Conservation (phyloP, 139 green algal species). For the Chlamydomonas eustigma region DNA sequence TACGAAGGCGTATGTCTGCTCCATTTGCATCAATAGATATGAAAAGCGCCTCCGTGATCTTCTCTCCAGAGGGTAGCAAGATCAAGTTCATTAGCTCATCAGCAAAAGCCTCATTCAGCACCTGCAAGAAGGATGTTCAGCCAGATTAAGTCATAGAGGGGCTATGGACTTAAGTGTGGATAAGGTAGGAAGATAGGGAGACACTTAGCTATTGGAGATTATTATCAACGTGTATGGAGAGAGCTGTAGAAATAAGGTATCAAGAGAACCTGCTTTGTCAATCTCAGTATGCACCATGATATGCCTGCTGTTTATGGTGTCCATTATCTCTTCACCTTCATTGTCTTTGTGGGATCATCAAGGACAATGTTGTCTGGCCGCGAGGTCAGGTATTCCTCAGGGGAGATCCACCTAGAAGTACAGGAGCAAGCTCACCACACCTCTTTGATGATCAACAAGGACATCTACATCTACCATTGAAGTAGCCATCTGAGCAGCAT, state of each 20-base stretch:
- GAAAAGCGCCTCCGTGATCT: slow-evolving; percentile 67
- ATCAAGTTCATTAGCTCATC: slow-evolving; percentile 54
- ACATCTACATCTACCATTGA: no score
- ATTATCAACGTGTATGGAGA: no score
- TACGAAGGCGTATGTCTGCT: slow-evolving; percentile 81
- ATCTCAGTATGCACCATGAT: no score
- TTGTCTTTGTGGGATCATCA: slow-evolving; percentile 42
- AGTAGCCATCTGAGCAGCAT: no score
- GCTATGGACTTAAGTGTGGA: neutral
- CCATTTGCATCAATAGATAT: slow-evolving; percentile 90
- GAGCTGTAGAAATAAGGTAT: no score
- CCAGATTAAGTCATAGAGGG: neutral
- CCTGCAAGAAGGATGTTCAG: slow-evolving; percentile 26
- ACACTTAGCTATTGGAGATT: neutral
- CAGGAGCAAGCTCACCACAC: slow-evolving; percentile 51
- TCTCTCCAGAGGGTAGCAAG: neutral
- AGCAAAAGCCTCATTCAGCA: slow-evolving; percentile 64
- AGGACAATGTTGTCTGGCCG: slow-evolving; percentile 76
- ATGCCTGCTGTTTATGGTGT: no score
- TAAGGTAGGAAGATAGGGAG: neutral
- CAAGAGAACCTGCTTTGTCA: no score
- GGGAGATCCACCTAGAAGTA: slow-evolving; percentile 82
- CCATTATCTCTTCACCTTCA: slow-evolving; percentile 69
- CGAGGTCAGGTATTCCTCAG: slow-evolving; percentile 73
- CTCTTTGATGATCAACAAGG: neutral